phyloP scores from a whole-genome alignment of 306 rosid species.

The Argentina anserina region DNA sequence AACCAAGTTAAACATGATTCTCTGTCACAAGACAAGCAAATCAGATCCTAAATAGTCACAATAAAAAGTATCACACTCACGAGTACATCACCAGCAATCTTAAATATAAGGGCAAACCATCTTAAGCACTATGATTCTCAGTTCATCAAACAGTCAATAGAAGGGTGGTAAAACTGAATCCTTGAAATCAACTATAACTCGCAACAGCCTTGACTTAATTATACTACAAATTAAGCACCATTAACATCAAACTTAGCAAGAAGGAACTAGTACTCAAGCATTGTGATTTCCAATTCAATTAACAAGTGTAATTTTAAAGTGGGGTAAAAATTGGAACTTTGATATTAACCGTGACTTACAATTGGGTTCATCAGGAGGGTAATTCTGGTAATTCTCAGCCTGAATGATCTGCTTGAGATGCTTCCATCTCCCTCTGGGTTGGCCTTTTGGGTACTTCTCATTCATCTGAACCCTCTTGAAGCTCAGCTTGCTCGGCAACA shows the following conservation, averaged over 20 bases:
- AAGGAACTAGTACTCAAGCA: not conserved
- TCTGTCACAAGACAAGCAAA: not conserved
- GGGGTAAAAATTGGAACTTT: not conserved
- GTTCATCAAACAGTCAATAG: not conserved
- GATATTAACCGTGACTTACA: slow-evolving; percentile 35
- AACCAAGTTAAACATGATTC: not conserved
- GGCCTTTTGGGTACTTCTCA: slow-evolving; percentile 93
- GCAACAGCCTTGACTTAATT: slow-evolving; percentile 46
- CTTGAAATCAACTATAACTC: slow-evolving; percentile 9
- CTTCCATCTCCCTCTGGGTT: slow-evolving; percentile 88
- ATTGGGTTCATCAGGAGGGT: slow-evolving; percentile 72
- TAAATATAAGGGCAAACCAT: not conserved
- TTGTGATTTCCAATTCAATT: not conserved
- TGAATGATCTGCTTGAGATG: slow-evolving; percentile 96
- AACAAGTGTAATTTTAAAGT: not conserved
- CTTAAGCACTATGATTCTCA: not conserved
- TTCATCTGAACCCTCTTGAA: slow-evolving; percentile 79
- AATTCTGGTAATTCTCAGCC: slow-evolving; percentile 73
- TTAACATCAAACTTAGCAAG: not conserved
- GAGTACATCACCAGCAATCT: not conserved
- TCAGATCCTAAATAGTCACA: not conserved
- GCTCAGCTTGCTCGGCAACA: slow-evolving; percentile 72
- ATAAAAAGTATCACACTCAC: no score
- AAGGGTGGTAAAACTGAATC: not conserved
- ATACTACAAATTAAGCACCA: not conserved